Base-by-base conservation (phyloP, 2,329 filamentous ascomycete genomes). In the Tolypocladium ophioglossoides region DNA sequence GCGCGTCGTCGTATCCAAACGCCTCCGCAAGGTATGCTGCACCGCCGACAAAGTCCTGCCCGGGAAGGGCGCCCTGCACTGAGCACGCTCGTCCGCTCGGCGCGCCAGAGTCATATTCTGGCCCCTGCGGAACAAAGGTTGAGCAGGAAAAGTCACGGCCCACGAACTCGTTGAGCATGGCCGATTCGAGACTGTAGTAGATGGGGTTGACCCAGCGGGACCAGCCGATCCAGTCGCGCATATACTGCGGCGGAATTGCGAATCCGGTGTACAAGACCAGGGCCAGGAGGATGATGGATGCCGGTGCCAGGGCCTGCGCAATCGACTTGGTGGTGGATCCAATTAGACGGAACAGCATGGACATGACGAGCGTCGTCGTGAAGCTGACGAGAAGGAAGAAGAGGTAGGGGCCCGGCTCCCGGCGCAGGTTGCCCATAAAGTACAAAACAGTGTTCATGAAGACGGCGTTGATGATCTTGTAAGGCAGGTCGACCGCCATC, bases 121-220 rank as follows among this genome's bases (percentile, higher is more conserved):
- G 37, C 8, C 37, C 37, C n/a, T 39, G 37, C 10, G 37, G 37
- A n/a, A 39, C 37, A 39, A 39, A 39, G 16, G 16, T n/a, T n/a
- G 37, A 39, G 37, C 37, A 39, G 18, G 37, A 9, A 39, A 12
- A 80, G 37, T 63, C 62, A 62, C 20, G 41, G 6, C 2, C 63
- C 72, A 58, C 53, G 57, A 89, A 89, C 63, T 89, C 85, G 66
- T 87, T 87, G 55, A 80, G 71, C 79, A 85, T 82, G 35, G 86
- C 70, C 0, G 77, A 72, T 61, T 87, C 84, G 62, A 87, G 88
- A 1, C 75, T 82, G 58, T 87, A 87, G 0, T 77, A 78, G 22
- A 87, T 77, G 1, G 83, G 83, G 54, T 87, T 78, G 48, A 86
- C 68, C 58, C 84, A 86, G 56, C 80, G 82, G 58, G 87, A 84